These are phyloP conservation scores for Rhizomucor miehei DNA, from an alignment of 371 early-diverging fungal species.

Conservation along the genomic window DNA sequence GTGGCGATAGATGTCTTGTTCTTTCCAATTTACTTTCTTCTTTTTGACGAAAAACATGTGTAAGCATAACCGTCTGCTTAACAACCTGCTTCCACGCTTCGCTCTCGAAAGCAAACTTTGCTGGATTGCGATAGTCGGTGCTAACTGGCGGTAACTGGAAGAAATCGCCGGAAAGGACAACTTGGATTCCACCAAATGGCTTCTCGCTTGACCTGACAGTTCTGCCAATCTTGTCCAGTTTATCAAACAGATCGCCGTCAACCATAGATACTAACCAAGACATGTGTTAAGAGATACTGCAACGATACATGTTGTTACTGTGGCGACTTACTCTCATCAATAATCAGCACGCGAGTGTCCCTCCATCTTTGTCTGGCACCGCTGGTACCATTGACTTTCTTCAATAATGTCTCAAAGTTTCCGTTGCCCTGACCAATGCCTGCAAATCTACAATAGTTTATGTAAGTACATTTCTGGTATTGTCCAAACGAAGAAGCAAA, in stretches of 20 bases:
- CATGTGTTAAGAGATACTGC: neutral
- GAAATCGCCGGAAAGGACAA: conserved; percentile 86
- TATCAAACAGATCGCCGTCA: conserved; percentile 77
- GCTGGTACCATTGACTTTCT: conserved; percentile 26
- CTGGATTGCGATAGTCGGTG: conserved; percentile 8
- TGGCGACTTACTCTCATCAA: conserved; percentile 78
- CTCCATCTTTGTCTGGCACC: conserved; percentile 54
- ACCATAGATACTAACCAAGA: conserved; percentile 78
- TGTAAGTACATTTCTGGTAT: too few relatives aligned
- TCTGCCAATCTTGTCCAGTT: conserved; percentile 74
- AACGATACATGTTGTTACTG: neutral
- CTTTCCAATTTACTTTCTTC: conserved; percentile 37
- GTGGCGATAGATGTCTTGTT: neutral
- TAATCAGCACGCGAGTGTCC: conserved; percentile 67
- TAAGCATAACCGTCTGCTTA: conserved; percentile 44
- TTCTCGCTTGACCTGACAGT: conserved; percentile 31
- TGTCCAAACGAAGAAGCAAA: too few relatives aligned
- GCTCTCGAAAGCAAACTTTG: conserved; percentile 75
- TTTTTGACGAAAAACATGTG: conserved; percentile 54
- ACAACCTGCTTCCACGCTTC: conserved; percentile 62
- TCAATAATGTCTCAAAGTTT: conserved; percentile 31
- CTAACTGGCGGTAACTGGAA: conserved; percentile 89
- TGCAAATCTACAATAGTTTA: conserved; percentile 49
- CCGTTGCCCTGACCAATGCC: conserved; percentile 72
- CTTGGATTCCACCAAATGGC: conserved; percentile 92